phyloP scores from a whole-genome alignment of 441 rosid species.

The Pelargonium fulgidum region DNA sequence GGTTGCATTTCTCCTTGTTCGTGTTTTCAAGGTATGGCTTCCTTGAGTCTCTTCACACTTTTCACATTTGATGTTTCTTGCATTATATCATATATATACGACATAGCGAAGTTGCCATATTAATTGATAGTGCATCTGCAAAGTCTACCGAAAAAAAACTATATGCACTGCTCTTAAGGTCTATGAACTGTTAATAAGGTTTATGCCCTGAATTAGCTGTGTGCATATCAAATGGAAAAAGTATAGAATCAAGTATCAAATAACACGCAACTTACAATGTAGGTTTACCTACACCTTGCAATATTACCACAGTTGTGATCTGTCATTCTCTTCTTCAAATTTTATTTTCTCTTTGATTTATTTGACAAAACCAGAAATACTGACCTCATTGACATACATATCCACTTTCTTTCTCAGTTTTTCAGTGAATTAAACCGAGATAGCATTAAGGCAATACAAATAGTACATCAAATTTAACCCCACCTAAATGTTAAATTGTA shows the following conservation, averaged over 20 bases:
- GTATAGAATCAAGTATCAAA: background rate
- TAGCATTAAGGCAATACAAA: background rate
- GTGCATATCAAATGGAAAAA: background rate
- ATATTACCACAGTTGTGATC: no score
- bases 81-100: background rate
- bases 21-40: constrained; percentile 79
- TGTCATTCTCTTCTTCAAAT: no score
- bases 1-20: constrained; percentile 80
- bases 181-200: background rate
- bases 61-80: background rate
- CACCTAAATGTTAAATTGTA: no score
- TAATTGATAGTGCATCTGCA: background rate
- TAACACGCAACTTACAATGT: background rate
- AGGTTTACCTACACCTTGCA: no score
- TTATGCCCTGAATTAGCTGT: background rate
- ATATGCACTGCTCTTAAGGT: background rate
- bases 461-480: background rate
- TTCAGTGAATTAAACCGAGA: background rate
- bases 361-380: no score
- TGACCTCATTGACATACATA: background rate
- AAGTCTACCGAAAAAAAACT: background rate
- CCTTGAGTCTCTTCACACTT: background rate
- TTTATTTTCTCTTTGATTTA: no score
- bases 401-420: background rate
- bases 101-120: background rate